Evolutionary conservation across 192 early-diverging fungal genomes (phyloP).

Genomic region (Backusella luteola): DNA sequence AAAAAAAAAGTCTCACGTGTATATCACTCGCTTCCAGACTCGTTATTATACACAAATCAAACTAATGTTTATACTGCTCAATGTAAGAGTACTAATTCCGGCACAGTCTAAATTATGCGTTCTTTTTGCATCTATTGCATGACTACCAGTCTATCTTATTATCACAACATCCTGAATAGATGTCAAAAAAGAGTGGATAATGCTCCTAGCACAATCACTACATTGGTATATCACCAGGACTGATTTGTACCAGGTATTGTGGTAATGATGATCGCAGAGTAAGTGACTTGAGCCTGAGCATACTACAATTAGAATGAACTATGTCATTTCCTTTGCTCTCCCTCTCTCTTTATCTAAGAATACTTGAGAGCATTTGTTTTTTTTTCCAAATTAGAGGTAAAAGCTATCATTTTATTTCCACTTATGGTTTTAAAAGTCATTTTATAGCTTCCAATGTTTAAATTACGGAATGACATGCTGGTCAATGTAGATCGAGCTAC

Average conservation of each 20-base stretch:
- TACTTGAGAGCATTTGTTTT: background rate
- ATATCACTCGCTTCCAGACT: background rate
- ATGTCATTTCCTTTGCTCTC: background rate
- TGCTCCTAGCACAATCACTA: background rate
- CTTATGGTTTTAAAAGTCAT: background rate
- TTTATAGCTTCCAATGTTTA: background rate
- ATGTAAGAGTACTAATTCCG: background rate
- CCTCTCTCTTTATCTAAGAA: background rate
- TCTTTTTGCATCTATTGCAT: background rate
- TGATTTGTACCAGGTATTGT: conserved; percentile 5
- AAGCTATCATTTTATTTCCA: background rate
- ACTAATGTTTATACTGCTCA: background rate
- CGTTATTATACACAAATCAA: background rate
- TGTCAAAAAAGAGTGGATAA: background rate
- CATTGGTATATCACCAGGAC: background rate
- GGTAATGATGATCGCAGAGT: background rate
- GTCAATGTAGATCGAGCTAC: background rate
- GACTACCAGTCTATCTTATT: background rate
- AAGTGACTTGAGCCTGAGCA: background rate
- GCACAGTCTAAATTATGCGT: background rate
- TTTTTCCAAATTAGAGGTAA: background rate
- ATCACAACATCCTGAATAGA: background rate
- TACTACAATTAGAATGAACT: background rate
- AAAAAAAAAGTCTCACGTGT: background rate
- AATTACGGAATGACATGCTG: background rate